These are phyloP conservation scores for Talaromyces sp. DNA, from an alignment of 2,329 filamentous ascomycete species.

Conservation along the genomic window DNA sequence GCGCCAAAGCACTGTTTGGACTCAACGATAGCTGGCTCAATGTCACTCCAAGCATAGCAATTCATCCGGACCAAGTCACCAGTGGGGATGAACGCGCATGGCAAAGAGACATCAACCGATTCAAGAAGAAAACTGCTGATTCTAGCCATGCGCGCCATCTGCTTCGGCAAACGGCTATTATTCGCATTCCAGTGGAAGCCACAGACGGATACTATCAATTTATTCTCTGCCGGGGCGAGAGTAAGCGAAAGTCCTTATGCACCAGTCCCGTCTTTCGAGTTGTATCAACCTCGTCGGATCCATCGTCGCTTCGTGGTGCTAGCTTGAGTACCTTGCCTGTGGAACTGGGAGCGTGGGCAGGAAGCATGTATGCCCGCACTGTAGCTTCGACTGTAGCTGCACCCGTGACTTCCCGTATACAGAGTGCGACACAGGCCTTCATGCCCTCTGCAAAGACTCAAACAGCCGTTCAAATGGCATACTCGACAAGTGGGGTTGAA, in stretches of 20 bases:
- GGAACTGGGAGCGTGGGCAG: slow-evolving; percentile 50
- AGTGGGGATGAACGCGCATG: slow-evolving; percentile 58
- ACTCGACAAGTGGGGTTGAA: slow-evolving; percentile 24
- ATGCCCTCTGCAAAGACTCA: slow-evolving; percentile 24
- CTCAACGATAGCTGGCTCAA: slow-evolving; percentile 59
- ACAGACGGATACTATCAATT: slow-evolving; percentile 65
- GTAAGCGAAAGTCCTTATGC: slow-evolving; percentile 53
- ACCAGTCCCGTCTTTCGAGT: slow-evolving; percentile 63
- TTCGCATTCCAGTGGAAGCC: slow-evolving; percentile 58
- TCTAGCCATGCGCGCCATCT: slow-evolving; percentile 45
- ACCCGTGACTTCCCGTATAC: slow-evolving; percentile 20
- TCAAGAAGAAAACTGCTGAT: slow-evolving; percentile 49
- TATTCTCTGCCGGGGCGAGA: slow-evolving; percentile 53
- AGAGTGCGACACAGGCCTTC: slow-evolving; percentile 21
- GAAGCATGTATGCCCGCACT: slow-evolving; percentile 38
- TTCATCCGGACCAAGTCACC: slow-evolving; percentile 45
- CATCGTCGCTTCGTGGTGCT: slow-evolving; percentile 58
- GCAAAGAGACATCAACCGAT: slow-evolving; percentile 62
- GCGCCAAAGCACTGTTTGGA: slow-evolving; percentile 57
- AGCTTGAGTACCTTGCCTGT: slow-evolving; percentile 60
- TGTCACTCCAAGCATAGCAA: slow-evolving; percentile 55
- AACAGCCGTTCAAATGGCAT: slow-evolving; percentile 27
- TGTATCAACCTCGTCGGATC: slow-evolving; percentile 58
- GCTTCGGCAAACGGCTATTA: slow-evolving; percentile 57
- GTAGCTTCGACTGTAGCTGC: slow-evolving; percentile 18